Conservation (phyloP, 2,329 filamentous ascomycete genomes). For the Venturia pyrina region DNA sequence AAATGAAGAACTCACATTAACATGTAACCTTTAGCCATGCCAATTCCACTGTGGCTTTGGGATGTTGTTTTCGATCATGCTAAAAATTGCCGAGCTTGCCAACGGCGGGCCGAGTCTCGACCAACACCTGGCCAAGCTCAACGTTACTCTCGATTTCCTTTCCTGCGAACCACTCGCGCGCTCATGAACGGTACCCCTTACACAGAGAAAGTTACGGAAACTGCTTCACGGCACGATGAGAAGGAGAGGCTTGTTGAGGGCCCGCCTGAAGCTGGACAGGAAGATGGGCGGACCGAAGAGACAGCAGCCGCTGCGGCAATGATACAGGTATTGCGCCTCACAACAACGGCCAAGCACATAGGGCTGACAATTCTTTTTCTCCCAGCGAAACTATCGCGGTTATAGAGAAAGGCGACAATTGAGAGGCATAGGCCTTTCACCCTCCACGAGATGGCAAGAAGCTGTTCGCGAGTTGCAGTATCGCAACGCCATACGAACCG, state of each 20-base stretch:
- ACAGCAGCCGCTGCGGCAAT: conserved; percentile 6
- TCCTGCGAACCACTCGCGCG: not conserved
- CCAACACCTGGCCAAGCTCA: not conserved
- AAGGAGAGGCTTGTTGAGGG: not conserved
- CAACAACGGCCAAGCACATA: not conserved
- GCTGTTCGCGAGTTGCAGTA: conserved; percentile 37
- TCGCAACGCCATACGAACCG: conserved; percentile 39
- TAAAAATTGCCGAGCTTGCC: not conserved
- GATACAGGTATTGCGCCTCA: conserved; percentile 6
- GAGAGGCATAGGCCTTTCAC: conserved; percentile 56
- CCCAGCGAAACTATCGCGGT: conserved; percentile 62
- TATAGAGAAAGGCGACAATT: conserved; percentile 65
- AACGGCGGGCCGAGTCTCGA: not conserved
- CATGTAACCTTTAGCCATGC: not conserved
- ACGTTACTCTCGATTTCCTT: not conserved
- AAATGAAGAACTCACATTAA: not conserved
- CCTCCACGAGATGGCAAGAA: conserved; percentile 62
- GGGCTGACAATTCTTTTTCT: not conserved
- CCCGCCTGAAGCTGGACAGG: not conserved
- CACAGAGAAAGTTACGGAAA: not conserved
- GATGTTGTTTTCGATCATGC: not conserved
- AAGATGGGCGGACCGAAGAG: not conserved
- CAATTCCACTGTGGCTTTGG: not conserved
- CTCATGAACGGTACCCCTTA: not conserved
- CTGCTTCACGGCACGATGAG: not conserved